These are phyloP conservation scores for Infundibulicybe gibba DNA, from an alignment of 768 basidiomycete genomes.

Conservation along the genomic window DNA sequence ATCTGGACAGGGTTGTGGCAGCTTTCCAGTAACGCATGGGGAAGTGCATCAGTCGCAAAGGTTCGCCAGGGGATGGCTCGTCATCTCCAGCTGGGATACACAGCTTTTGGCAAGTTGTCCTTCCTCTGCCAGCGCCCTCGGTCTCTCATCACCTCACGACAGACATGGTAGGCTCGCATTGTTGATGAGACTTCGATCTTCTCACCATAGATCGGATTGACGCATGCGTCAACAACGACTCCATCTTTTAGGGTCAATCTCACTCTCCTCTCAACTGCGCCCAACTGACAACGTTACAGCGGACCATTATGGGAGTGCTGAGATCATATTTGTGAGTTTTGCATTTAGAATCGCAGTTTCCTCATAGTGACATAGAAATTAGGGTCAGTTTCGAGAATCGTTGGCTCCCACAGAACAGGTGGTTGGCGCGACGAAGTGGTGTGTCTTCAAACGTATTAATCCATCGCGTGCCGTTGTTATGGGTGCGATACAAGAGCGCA, in stretches of 20 bases:
- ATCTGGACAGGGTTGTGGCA: conserved; percentile 85
- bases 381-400: conserved; percentile 69
- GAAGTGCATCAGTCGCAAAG: conserved; percentile 61
- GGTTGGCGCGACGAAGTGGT: conserved; percentile 85
- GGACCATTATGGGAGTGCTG: conserved; percentile 85
- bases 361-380: conserved; percentile 6
- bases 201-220: too few species aligned
- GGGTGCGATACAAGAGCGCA: conserved; percentile 63
- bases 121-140: neutral
- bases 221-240: too few species aligned
- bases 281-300: conserved; percentile 36
- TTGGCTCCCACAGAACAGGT: conserved; percentile 37
- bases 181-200: neutral
- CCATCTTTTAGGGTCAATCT: neutral
- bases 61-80: conserved; percentile 66
- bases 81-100: conserved; percentile 59
- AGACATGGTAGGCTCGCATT: conserved; percentile 52
- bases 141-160: neutral
- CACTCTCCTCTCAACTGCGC: neutral
- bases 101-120: conserved; percentile 50
- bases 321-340: conserved; percentile 68
- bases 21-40: conserved; percentile 84
- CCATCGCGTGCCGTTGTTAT: conserved; percentile 55
- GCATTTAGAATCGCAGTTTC: conserved; percentile 5
- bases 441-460: conserved; percentile 57